Evolutionary conservation across 352 stramenopile genomes (phyloP).

Genomic region (Phytophthora nicotianae): DNA sequence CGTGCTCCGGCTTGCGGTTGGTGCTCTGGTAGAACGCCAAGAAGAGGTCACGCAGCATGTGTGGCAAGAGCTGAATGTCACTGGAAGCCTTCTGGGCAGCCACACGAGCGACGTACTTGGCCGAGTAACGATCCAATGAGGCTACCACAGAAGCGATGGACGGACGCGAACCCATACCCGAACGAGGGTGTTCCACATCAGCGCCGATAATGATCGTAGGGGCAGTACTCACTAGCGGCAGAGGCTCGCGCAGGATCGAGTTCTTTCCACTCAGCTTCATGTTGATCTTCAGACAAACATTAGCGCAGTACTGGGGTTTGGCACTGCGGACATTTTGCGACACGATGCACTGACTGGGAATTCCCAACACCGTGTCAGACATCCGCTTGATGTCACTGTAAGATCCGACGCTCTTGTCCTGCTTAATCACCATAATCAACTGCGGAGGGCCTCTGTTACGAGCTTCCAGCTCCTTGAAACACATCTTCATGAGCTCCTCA

Average conservation of each 20-base stretch:
- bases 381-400: slow-evolving; percentile 81
- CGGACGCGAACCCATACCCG: slow-evolving; percentile 57
- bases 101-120: slow-evolving; percentile 68
- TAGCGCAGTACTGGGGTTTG: slow-evolving; percentile 64
- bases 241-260: slow-evolving; percentile 47
- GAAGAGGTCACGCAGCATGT: slow-evolving; percentile 77
- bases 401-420: slow-evolving; percentile 42
- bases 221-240: slow-evolving; percentile 47
- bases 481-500: slow-evolving; percentile 69
- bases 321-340: slow-evolving; percentile 45
- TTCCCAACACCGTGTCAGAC: slow-evolving; percentile 67
- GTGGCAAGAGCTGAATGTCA: slow-evolving; percentile 60
- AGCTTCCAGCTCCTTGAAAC: slow-evolving; percentile 48
- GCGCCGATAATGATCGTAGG: slow-evolving; percentile 84
- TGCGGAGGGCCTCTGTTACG: slow-evolving; percentile 43
- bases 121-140: slow-evolving; percentile 70
- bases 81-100: slow-evolving; percentile 52
- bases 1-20: slow-evolving; percentile 71
- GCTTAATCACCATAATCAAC: slow-evolving; percentile 68
- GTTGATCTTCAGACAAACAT: slow-evolving; percentile 81
- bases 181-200: slow-evolving; percentile 72
- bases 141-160: slow-evolving; percentile 83
- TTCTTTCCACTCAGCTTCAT: slow-evolving; percentile 81
- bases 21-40: slow-evolving; percentile 77
- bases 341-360: slow-evolving; percentile 77